phyloP scores from a whole-genome alignment of 2,329 filamentous ascomycete species.

The Phoma herbarum region DNA sequence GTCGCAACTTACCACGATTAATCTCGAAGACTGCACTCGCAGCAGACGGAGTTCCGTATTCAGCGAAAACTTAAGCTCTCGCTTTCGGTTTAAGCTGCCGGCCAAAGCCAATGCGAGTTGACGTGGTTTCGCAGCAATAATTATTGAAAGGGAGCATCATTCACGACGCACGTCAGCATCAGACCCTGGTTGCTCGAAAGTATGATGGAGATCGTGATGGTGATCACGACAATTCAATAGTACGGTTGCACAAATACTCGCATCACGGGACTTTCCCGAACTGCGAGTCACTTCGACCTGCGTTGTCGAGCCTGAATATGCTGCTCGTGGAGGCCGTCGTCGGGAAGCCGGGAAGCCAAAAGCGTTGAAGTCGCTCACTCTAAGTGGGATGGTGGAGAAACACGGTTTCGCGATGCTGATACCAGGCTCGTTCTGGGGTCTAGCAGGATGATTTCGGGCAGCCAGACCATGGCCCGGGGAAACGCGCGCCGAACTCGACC shows the following conservation, averaged over 20 bases:
- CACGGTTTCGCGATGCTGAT: not conserved
- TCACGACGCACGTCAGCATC: not conserved
- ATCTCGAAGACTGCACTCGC: not conserved
- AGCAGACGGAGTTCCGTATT: too few relatives aligned
- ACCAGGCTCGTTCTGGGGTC: conserved; percentile 8
- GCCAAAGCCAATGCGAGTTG: not conserved
- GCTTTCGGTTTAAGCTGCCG: not conserved
- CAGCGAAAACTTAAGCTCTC: not conserved
- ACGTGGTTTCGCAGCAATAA: not conserved
- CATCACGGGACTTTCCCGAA: not conserved
- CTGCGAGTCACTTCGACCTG: not conserved
- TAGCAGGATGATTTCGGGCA: conserved; percentile 2
- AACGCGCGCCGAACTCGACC: conserved; percentile 6
- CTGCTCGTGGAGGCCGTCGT: not conserved
- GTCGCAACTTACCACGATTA: not conserved
- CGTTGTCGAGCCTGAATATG: not conserved
- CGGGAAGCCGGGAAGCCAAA: too few relatives aligned
- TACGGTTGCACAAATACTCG: not conserved
- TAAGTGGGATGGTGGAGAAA: not conserved
- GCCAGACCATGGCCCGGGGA: conserved; percentile 2
- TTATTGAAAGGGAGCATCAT: not conserved
- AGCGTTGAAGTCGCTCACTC: not conserved
- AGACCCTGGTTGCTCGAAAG: not conserved
- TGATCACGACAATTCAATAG: not conserved
- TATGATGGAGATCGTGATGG: not conserved